Conservation (phyloP, 2,329 filamentous ascomycete species). For the Cyphellophora europaea region DNA sequence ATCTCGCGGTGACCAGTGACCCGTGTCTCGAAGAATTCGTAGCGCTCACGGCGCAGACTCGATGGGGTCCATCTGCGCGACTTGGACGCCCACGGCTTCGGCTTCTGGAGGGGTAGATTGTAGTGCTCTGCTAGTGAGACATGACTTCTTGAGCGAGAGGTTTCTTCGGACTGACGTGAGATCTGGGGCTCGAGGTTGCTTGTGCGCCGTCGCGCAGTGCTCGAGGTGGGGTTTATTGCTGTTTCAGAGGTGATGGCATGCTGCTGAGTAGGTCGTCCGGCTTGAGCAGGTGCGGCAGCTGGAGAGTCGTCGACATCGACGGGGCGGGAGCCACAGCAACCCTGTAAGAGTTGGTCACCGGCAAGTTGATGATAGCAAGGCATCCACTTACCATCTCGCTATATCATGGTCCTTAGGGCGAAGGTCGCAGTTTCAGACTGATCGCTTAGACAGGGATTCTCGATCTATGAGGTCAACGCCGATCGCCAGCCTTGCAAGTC, state of each 20-base stretch:
- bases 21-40: conserved; percentile 83
- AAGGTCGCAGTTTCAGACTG: too few species aligned
- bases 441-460: too few species aligned
- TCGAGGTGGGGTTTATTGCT: conserved; percentile 13
- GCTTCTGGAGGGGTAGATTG: conserved; percentile 58
- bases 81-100: conserved; percentile 53
- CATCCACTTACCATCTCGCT: too few species aligned
- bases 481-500: too few species aligned
- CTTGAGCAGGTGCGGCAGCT: conserved; percentile 6
- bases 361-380: too few species aligned
- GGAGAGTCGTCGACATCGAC: conserved; percentile 1
- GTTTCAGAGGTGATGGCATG: conserved; percentile 15
- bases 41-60: conserved; percentile 60
- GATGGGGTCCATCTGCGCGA: conserved; percentile 60
- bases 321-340: conserved; percentile 19
- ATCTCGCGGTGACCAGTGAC: conserved; percentile 69
- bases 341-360: conserved; percentile 7
- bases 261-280: conserved; percentile 9
- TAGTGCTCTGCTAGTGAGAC: conserved; percentile 48
- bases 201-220: conserved; percentile 3
- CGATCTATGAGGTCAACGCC: too few species aligned
- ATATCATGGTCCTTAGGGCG: too few species aligned
- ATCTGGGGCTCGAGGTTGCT: conserved; percentile 8
- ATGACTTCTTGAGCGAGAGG: conserved; percentile 8
- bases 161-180: conserved; percentile 4